Evolutionary conservation across 495 filamentous ascomycete species (phyloP), one percentile per base, ranked within the genome.

Genomic region (Haplographium delicatum): DNA sequence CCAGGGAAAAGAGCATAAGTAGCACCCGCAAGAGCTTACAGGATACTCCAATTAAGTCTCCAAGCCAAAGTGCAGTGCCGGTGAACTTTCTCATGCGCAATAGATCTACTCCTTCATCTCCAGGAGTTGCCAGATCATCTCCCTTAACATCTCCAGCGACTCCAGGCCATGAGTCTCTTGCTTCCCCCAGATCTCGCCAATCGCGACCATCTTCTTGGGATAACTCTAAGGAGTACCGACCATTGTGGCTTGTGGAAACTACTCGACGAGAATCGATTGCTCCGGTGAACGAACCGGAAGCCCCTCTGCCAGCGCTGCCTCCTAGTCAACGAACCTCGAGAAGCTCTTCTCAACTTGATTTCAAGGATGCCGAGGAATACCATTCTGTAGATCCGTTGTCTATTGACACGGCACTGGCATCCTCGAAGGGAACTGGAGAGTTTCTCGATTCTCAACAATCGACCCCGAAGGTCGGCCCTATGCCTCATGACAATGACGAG

Each of bases 61-160:
- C 74, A 20, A 77, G 73, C 44, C 71, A 74, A 26, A 78, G 74
- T 25, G 71, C 76, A 6, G 68, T 79, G 16, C 75, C 75, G 15
- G 23, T 59, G 39, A 57, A 69, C 47, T 75, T 80, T 34, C 64
- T 67, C 5, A 57, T 75, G 16, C 68, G 67, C 11, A 66, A 71
- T 19, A 65, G 64, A 44, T 72, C 69, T 44, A 65, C 59, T 2
- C 72, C 72, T 7, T 68, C 66, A 5, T 73, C 71, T 16, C 67
- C 76, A 0, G 59, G 59, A 13, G 45, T 61, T 25, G 57, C 54
- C 25, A 65, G 62, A 50, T 51, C 59, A 8, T 71, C 71, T 15
- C 69, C 71, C n/a, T 25, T 62, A 0, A 58, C 58, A 26, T 70
- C 72, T 13, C 67, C 75, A 10, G 45, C 64, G 18, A 47, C 40